Conservation (phyloP, 2,329 filamentous ascomycete species). For the Eutypella sp. region DNA sequence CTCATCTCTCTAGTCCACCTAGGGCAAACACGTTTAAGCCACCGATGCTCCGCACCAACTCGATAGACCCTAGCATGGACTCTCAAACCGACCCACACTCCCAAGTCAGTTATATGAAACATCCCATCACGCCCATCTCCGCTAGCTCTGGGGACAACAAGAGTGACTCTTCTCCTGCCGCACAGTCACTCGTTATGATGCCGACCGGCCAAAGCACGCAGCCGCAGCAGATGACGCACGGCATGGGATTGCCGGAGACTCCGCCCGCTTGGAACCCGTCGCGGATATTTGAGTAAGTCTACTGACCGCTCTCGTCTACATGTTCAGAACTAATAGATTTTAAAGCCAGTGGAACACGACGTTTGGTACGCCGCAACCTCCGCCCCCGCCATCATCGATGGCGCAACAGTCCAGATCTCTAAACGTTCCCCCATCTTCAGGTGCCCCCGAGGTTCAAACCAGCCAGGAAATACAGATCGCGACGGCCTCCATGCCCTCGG, state of each 20-base stretch:
- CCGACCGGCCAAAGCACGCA: conserved; percentile 51
- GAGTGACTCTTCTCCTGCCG: conserved; percentile 63
- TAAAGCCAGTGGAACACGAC: conserved; percentile 89
- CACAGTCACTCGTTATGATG: conserved; percentile 70
- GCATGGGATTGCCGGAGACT: conserved; percentile 56
- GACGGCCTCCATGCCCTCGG: conserved; percentile 38
- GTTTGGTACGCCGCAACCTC: conserved; percentile 67
- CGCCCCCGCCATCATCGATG: conserved; percentile 37
- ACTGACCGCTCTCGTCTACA: conserved; percentile 4
- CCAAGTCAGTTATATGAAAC: conserved; percentile 63
- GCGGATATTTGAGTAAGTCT: conserved; percentile 80
- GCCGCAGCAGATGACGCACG: conserved; percentile 45
- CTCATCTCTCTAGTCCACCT: conserved; percentile 58
- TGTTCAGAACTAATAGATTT: conserved; percentile 16
- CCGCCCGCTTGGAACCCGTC: conserved; percentile 76
- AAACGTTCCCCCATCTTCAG: conserved; percentile 48
- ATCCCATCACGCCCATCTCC: conserved; percentile 77
- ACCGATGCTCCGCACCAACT: conserved; percentile 39
- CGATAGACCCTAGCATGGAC: conserved; percentile 52
- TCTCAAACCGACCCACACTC: conserved; percentile 45
- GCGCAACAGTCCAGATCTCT: conserved; percentile 45
- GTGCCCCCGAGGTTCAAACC: conserved; percentile 48
- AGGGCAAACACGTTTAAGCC: conserved; percentile 49
- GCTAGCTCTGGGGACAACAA: conserved; percentile 67
- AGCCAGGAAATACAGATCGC: conserved; percentile 49